These are phyloP conservation scores for Xylaria grammica DNA, from an alignment of 495 filamentous ascomycete genomes.

Conservation along the genomic window DNA sequence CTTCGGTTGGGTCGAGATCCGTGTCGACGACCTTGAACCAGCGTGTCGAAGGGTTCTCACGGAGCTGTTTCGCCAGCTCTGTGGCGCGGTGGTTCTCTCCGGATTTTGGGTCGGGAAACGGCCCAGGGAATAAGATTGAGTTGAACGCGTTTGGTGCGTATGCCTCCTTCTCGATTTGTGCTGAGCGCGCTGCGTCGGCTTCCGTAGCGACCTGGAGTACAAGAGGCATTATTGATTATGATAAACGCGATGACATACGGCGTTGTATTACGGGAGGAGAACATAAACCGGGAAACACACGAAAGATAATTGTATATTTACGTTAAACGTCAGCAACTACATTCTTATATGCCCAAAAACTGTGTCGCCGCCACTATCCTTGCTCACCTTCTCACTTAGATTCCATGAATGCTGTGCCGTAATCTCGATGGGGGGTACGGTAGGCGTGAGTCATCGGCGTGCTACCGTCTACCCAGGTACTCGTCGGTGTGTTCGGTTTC, in stretches of 20 bases:
- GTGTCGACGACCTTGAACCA: constrained; percentile 43
- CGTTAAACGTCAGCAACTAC: no score
- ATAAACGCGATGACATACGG: not conserved
- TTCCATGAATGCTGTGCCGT: not conserved
- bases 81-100: constrained; percentile 27
- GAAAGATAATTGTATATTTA: not conserved
- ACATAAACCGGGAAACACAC: not conserved
- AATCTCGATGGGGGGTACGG: not conserved
- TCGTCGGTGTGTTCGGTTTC: constrained; percentile 1
- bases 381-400: not conserved
- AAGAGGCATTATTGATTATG: constrained; percentile 34
- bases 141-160: constrained; percentile 40
- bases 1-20: constrained; percentile 32
- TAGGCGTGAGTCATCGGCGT: constrained; percentile 7
- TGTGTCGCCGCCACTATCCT: not conserved
- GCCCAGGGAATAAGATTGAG: constrained; percentile 39
- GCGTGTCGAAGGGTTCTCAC: constrained; percentile 29
- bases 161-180: constrained; percentile 39
- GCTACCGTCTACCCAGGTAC: no score
- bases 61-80: constrained; percentile 24
- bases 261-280: not conserved
- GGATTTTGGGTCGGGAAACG: constrained; percentile 34
- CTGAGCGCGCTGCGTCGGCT: constrained; percentile 36
- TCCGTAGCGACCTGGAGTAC: constrained; percentile 34
- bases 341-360: no score